Evolutionary conservation across 768 basidiomycete genomes (phyloP).

Genomic region (Lactarius akahatsu): DNA sequence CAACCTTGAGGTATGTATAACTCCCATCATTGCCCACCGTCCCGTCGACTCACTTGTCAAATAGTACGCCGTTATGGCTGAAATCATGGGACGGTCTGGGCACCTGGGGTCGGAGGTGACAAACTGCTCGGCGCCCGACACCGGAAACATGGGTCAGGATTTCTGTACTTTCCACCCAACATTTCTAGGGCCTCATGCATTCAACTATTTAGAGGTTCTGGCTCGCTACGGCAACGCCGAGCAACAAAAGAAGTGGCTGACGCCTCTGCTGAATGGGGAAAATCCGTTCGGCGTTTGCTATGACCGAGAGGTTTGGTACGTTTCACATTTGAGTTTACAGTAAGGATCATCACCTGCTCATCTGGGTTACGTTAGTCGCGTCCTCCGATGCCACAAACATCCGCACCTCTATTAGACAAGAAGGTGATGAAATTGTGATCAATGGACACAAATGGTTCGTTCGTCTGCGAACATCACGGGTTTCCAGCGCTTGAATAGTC

Average conservation of each 20-base stretch:
- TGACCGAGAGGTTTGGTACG: slow-evolving; percentile 92
- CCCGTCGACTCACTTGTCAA: slow-evolving; percentile 7
- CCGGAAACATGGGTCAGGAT: slow-evolving; percentile 90
- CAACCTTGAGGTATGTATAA: slow-evolving; percentile 77
- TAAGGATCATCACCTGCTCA: slow-evolving; percentile 12
- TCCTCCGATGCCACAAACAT: slow-evolving; percentile 97
- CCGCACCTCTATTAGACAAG: slow-evolving; percentile 77
- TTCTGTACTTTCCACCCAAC: neutral
- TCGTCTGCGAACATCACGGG: neutral
- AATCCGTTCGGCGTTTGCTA: slow-evolving; percentile 91
- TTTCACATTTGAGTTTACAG: slow-evolving; percentile 15
- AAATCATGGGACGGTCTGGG: slow-evolving; percentile 82
- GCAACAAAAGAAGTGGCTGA: slow-evolving; percentile 89
- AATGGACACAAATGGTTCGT: slow-evolving; percentile 94
- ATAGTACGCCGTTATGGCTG: slow-evolving; percentile 97
- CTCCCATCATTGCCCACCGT: neutral
- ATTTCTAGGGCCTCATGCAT: slow-evolving; percentile 12
- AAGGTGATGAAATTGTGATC: slow-evolving; percentile 87
- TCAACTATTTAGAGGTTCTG: slow-evolving; percentile 72
- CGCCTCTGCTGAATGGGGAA: slow-evolving; percentile 89
- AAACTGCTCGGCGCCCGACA: slow-evolving; percentile 96
- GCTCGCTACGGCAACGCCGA: slow-evolving; percentile 90
- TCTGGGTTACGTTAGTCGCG: slow-evolving; percentile 52
- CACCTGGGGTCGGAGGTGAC: slow-evolving; percentile 81
- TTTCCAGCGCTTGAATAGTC: neutral